Base-by-base conservation (phyloP, 2,329 filamentous ascomycete genomes). In the Monascus ruber region DNA sequence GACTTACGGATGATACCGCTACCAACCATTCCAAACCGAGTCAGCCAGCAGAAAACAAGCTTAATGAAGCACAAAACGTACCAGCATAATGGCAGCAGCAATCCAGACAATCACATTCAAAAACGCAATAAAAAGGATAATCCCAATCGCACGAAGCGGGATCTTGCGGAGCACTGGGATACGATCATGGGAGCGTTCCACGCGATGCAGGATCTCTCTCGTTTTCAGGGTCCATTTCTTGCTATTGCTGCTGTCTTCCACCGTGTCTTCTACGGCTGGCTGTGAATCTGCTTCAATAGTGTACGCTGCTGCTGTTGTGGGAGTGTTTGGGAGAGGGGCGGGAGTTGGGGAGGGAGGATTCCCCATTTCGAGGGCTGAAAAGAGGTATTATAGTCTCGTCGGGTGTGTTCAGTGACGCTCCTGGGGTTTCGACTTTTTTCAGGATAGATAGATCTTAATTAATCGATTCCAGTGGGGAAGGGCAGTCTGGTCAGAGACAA, bases 21-120 rank as follows among this genome's bases (percentile, higher is more conserved):
- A 28, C 11, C 9, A 8, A 24, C 24, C 25, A 5, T 7, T 33
- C 6, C 7, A 34, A 25, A 37, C 8, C 34, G 6, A 6, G 36
- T 38, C 29, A 26, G 39, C 52, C 39, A 53, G 44, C 17, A 17
- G 17, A 2, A 17, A 8, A 28, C 6, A 36, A 34, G 8, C 6
- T 17, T 2, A 28, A 31, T 28, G 34, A 31, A 26, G 9, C 9
- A 24, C 33, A 49, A 35, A 32, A 52, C 65, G 35, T 63, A 75
- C 73, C 49, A 79, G 52, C 3, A 80, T 70, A 44, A 79, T 68
- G 6, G 69, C 76, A 6, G 72, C 71, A 24, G 68, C 71, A 36
- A 71, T 64, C 77, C 77, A 81, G 6, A 76, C 72, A 2, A 75
- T 38, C 3, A 72, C 50, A 54, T 81, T 80, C 37, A 77, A 55